Conservation (phyloP, 306 rosid species). For the Ceratonia siliqua region DNA sequence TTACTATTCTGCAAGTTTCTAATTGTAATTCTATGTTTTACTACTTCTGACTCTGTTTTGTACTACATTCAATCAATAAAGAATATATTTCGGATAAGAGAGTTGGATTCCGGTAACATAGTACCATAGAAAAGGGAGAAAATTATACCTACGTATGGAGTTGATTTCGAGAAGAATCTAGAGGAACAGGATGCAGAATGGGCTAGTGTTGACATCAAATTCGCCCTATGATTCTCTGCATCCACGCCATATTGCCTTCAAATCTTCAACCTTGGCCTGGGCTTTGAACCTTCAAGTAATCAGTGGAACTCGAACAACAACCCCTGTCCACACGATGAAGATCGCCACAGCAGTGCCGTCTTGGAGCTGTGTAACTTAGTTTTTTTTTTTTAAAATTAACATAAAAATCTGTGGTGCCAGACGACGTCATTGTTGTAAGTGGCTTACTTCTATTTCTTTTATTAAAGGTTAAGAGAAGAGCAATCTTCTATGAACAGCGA, state of each 20-base stretch:
- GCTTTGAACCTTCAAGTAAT: not conserved
- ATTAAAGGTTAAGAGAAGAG: too few relatives aligned
- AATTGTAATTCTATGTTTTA: too few relatives aligned
- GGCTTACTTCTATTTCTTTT: too few relatives aligned
- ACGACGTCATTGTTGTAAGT: too few relatives aligned
- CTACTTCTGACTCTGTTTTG: too few relatives aligned
- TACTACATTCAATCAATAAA: too few relatives aligned
- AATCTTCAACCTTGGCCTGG: not conserved
- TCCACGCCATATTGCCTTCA: constrained; percentile 45
- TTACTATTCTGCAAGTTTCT: too few relatives aligned
- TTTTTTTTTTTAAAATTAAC: too few relatives aligned
- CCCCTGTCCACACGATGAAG: not conserved
- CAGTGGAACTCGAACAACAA: not conserved
- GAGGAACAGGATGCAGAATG: constrained; percentile 29
- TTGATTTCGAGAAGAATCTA: constrained; percentile 68
- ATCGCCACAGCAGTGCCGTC: not conserved
- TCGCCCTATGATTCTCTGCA: constrained; percentile 39
- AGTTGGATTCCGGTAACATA: too few relatives aligned
- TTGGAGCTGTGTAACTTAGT: not conserved
- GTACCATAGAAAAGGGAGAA: not conserved
- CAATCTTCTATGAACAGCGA: too few relatives aligned
- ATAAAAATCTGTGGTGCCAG: too few relatives aligned
- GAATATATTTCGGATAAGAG: too few relatives aligned
- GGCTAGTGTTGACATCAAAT: constrained; percentile 23
- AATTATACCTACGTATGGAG: constrained; percentile 47